Evolutionary conservation across 2,329 filamentous ascomycete species (phyloP), one percentile per base, ranked within the genome.

Genomic region (Colletotrichum paranaense): DNA sequence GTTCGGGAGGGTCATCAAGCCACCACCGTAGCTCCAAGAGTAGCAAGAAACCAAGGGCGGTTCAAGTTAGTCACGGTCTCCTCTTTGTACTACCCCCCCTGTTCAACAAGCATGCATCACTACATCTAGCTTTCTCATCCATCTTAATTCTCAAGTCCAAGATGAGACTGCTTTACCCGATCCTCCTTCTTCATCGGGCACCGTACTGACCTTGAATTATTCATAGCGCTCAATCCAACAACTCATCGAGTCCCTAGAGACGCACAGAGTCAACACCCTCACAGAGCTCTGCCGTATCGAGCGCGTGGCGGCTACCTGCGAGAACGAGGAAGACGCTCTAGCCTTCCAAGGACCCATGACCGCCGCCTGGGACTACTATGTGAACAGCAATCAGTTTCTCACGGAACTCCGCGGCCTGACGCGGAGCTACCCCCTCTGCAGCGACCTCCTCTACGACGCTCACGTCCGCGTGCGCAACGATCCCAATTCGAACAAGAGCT

Each of bases 251-350:
- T 90, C 91, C 0, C 86, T 95, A 26, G 85, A 85, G 56, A 90
- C 89, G 0, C 92, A 93, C 78, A 89, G 89, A n/a, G 86, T 94
- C 80, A 95, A 94, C 79, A 94, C 93, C 0, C 85, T 95, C 24
- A 92, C 90, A 0, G 92, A 93, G 75, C 88, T 95, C 32, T 91
- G 92, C 76, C 91, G 92, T 19, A 91, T 94, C 76, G 93, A 95
- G 80, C 89, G 90, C 68, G 85, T 89, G 4, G 91, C 93, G 28
- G 89, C 91, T 3, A 81, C 85, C 2, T 87, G 89, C 72, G 86
- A 90, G 38, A 85, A 87, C 53, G 86, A 89, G 56, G 89, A 91
- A 66, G 89, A 93, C 59, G 88, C 88, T 16, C 87, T 88, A 32
- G 86, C 86, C 4, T 89, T 91, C 75, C 88, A 90, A 78, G 83